Percentiles rank a stretch among this genome's conserved stretches.
Conservation (phyloP, 441 rosid genomes). For the Flueggea neowawraea region DNA sequence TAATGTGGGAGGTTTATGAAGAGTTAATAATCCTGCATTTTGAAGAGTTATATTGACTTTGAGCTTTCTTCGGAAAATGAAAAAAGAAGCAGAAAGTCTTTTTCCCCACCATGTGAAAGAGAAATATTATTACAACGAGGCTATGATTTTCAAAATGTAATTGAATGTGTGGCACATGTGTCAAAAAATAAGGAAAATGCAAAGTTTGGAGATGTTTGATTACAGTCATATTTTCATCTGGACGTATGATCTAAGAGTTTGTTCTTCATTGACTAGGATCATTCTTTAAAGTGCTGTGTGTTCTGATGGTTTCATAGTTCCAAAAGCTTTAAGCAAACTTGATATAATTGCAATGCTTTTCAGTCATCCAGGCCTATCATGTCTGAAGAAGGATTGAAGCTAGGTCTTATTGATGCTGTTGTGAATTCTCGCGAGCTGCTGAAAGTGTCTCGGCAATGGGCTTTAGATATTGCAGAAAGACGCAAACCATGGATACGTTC, state of each 20-base stretch:
- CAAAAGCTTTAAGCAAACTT: neutral
- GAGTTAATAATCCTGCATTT: too few relatives aligned
- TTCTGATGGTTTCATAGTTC: neutral
- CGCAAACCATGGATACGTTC: slow-evolving; percentile 85
- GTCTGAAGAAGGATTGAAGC: slow-evolving; percentile 85
- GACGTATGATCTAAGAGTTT: neutral
- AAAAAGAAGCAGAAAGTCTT: too few relatives aligned
- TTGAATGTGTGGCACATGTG: too few relatives aligned
- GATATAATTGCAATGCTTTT: slow-evolving; percentile 6
- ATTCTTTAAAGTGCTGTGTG: neutral
- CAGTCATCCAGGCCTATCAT: slow-evolving; percentile 80
- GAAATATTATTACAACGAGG: too few relatives aligned
- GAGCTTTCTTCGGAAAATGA: too few relatives aligned
- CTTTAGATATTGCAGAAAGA: slow-evolving; percentile 71
- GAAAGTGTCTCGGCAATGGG: slow-evolving; percentile 78
- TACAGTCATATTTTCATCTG: neutral
- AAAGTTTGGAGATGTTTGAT: too few relatives aligned
- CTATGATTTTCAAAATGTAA: too few relatives aligned
- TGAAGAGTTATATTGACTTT: too few relatives aligned
- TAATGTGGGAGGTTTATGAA: too few relatives aligned
- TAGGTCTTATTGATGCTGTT: slow-evolving; percentile 82
- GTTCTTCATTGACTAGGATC: neutral
- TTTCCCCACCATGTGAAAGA: too few relatives aligned
- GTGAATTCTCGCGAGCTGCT: slow-evolving; percentile 76
- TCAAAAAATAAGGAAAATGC: too few relatives aligned